phyloP scores from a whole-genome alignment of 2,329 filamentous ascomycete species.

The Neobulgaria alba region DNA sequence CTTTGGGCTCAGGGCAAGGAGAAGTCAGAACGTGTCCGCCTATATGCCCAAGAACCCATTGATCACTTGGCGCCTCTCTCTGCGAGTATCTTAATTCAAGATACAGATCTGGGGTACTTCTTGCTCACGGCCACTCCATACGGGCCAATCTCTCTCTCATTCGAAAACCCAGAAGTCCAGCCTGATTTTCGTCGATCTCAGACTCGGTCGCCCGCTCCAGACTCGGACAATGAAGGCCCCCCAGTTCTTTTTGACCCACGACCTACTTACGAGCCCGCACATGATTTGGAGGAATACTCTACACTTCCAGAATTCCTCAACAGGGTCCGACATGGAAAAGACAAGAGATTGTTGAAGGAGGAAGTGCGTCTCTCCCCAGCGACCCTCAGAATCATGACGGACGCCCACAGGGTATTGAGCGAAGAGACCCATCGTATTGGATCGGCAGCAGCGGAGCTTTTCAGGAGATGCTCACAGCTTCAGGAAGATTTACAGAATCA shows the following conservation, averaged over 20 bases:
- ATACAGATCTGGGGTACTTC: slow-evolving; percentile 57
- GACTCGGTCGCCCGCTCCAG: slow-evolving; percentile 35
- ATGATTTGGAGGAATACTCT: slow-evolving; percentile 49
- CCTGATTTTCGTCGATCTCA: slow-evolving; percentile 37
- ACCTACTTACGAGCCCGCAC: slow-evolving; percentile 55
- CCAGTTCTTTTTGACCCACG: slow-evolving; percentile 53
- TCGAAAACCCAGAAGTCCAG: slow-evolving; percentile 48
- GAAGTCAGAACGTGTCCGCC: slow-evolving; percentile 45
- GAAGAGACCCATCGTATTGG: slow-evolving; percentile 62
- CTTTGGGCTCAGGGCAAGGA: slow-evolving; percentile 47
- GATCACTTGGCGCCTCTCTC: slow-evolving; percentile 39
- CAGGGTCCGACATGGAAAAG: slow-evolving; percentile 47
- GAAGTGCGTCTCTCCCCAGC: slow-evolving; percentile 62
- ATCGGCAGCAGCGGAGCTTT: slow-evolving; percentile 62
- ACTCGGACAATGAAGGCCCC: slow-evolving; percentile 37
- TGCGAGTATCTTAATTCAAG: slow-evolving; percentile 44
- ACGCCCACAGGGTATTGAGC: slow-evolving; percentile 62
- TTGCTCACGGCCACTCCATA: slow-evolving; percentile 50
- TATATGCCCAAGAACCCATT: slow-evolving; percentile 46
- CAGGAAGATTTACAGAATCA: slow-evolving; percentile 61
- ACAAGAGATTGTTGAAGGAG: slow-evolving; percentile 54
- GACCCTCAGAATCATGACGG: slow-evolving; percentile 62
- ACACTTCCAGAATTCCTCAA: slow-evolving; percentile 48
- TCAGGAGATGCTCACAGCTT: slow-evolving; percentile 60
- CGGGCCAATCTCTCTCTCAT: slow-evolving; percentile 49